Conservation (phyloP, 2,329 filamentous ascomycete species). For the Didymellaceae sp. region DNA sequence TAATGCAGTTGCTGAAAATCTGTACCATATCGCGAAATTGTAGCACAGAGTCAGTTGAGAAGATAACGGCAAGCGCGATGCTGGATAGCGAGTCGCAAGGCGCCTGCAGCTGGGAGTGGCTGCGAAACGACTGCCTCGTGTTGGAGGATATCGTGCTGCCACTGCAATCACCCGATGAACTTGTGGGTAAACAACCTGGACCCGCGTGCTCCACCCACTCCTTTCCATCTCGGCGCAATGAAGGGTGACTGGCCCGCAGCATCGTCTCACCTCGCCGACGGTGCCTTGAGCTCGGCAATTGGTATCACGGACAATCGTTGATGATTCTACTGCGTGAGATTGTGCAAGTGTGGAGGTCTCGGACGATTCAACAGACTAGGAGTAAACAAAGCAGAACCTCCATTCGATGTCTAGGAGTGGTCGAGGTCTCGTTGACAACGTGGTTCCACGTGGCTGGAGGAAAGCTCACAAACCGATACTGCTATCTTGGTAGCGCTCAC, state of each 20-base stretch:
- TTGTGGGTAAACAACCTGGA: slow-evolving; percentile 12
- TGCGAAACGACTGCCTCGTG: slow-evolving; percentile 11
- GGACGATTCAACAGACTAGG: too few species aligned
- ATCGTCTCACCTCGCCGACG: slow-evolving; percentile 10
- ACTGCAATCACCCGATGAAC: slow-evolving; percentile 15
- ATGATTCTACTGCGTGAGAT: neutral
- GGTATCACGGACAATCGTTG: neutral
- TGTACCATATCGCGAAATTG: slow-evolving; percentile 5
- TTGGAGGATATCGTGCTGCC: slow-evolving; percentile 6
- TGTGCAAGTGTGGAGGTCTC: neutral
- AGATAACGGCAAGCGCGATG: neutral
- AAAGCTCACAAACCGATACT: neutral
- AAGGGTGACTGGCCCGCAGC: slow-evolving; percentile 8
- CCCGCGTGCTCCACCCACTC: slow-evolving; percentile 6
- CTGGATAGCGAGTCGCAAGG: slow-evolving; percentile 1
- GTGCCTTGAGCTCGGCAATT: neutral
- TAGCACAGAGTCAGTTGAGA: slow-evolving; percentile 5
- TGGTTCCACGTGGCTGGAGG: slow-evolving; percentile 2
- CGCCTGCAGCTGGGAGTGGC: neutral
- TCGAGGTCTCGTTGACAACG: too few species aligned
- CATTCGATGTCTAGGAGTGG: too few species aligned
- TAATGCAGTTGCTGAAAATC: slow-evolving; percentile 1
- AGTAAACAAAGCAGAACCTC: too few species aligned
- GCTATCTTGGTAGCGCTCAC: slow-evolving; percentile 6
- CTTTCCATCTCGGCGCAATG: slow-evolving; percentile 8